Evolutionary conservation across 2,329 filamentous ascomycete species (phyloP), one percentile per base, ranked within the genome.

Genomic region (Paecilomyces sp.): DNA sequence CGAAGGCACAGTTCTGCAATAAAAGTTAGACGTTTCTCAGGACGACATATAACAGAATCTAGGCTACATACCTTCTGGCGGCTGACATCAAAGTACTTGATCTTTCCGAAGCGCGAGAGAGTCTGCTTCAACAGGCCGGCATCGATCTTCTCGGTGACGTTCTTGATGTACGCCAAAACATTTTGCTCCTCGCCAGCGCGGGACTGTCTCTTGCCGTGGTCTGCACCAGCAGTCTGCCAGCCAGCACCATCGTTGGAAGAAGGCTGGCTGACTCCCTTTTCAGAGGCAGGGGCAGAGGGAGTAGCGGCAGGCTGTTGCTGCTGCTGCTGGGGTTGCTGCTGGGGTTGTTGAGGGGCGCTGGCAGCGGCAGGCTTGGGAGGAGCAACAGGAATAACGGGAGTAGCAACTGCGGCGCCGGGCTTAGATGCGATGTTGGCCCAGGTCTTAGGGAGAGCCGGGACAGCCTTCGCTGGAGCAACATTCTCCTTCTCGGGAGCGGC

Each of bases 151-250:
- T 96, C 92, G 56, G 88, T 93, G 56, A 97, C 93, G 68, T 93
- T 96, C 82, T 96, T 96, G 76, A 99, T 91, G 76, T 97, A 97
- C 22, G 89, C 94, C 66, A 92, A 85, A 58, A 88, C 88, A 63
- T 85, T 85, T 63, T 93, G 88, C 70, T 91, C 89, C 70, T 92
- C 89, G 54, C 79, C 72, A 28, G 81, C 75, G 56, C 91, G 86
- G 69, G 87, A 88, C 74, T 94, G 90, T 72, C 91, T 88, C 82
- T 94, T 94, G 68, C 88, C 88, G 76, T 96, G 89, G 59, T 86
- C 84, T 60, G 78, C 77, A 59, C 88, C 88, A 58, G 90, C 93
- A 55, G 90, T 93, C 76, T 96, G 93, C 94, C 94, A 99, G 70
- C 90, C 91, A 61, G 82, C 78, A 61, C 80, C 80, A 57, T 86